Conservation (phyloP, 148 eudicot species). For the Camellia japonica region DNA sequence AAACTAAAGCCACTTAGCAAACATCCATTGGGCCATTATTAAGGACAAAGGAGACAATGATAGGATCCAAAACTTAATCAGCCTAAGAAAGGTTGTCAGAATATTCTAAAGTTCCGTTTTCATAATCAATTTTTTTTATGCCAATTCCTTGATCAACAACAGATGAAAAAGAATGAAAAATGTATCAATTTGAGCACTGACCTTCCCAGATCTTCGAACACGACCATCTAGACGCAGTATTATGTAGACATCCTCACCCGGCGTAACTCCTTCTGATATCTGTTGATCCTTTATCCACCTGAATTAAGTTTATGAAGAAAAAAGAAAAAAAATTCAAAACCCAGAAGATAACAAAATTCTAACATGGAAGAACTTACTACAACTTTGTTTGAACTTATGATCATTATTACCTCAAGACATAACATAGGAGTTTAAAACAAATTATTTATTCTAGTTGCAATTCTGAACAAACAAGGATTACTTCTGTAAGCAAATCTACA, state of each 20-base stretch:
- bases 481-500: neutral
- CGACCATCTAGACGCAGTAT: conserved; percentile 97
- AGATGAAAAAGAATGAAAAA: neutral
- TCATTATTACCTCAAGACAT: neutral
- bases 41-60: neutral
- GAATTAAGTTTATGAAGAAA: neutral
- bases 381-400: neutral
- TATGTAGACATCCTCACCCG: conserved; percentile 92
- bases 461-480: neutral
- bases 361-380: neutral
- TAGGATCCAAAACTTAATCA: neutral
- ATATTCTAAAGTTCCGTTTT: neutral
- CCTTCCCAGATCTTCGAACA: conserved; percentile 92
- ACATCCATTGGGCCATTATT: neutral
- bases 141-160: neutral
- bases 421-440: neutral
- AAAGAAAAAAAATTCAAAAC: neutral
- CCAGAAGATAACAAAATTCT: neutral
- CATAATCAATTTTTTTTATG: no score
- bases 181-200: conserved; percentile 27
- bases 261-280: conserved; percentile 83
- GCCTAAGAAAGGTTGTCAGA: neutral
- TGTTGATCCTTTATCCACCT: conserved; percentile 98
- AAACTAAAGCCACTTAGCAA: neutral
- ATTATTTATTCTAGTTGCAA: neutral